Evolutionary conservation across 2,329 filamentous ascomycete genomes (phyloP), one percentile per base, ranked within the genome.

Genomic region (Pseudogymnoascus sp.): DNA sequence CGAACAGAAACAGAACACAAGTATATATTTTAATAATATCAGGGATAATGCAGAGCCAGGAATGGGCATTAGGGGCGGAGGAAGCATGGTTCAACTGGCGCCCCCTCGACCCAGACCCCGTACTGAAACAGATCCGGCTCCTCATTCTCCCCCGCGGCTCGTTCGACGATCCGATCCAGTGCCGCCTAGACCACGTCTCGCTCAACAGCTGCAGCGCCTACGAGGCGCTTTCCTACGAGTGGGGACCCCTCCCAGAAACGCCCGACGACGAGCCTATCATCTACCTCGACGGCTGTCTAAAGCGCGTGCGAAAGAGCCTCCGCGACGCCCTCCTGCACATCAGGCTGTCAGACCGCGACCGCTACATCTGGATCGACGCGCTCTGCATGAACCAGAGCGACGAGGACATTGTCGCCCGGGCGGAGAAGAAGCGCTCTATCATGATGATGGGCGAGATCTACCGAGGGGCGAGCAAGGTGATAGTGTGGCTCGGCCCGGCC

Each of bases 151-250:
- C 59, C 16, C 59, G 31, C 11, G 59, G 59, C 7, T 19, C 59
- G 16, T 22, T 22, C n/a, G 59, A 11, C 10, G 59, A 60, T 40
- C 28, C 35, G 16, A 59, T 62, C 12, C 41, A 59, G 41, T 59
- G 56, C 33, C 22, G 14, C 10, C 16, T 62, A 3, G 41, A 62
- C 5, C 59, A 33, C 59, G 43, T 62, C 26, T 31, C 56, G 5
- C 61, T 62, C 19, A 33, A 35, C 14, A 56, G 59, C 31, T 62
- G 31, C n/a, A 33, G 19, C 41, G 41, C 31, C 43, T 65, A 62
- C 37, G 41, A 61, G 16, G 64, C 61, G 7, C 33, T 65, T 3
- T 65, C 64, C 2, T 65, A 65, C 24, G 50, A 24, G 14, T 65
- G 64, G 64, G 64, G 64, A 14, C 24, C 37, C 8, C 61, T 24